phyloP scores from a whole-genome alignment of 1,139 yeast species.

The Saccharomycopsis phalli region DNA sequence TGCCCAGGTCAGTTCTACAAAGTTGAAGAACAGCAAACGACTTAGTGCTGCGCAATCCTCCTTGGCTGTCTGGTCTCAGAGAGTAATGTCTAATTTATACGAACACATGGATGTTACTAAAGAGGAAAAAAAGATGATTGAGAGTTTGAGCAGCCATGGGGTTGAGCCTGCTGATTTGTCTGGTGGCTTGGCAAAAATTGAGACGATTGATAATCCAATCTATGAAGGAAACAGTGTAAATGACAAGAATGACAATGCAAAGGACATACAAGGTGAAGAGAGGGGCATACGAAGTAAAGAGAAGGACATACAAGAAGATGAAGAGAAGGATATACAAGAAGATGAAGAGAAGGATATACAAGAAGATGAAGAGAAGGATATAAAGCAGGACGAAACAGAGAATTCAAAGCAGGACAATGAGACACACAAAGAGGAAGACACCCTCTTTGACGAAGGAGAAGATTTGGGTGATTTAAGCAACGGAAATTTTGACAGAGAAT shows the following conservation, averaged over 20 bases:
- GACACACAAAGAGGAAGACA: background rate
- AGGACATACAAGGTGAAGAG: constrained; percentile 9
- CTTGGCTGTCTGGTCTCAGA: constrained; percentile 79
- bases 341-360: constrained; percentile 16
- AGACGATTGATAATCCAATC: constrained; percentile 30
- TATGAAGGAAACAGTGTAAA: constrained; percentile 17
- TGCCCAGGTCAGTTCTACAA: constrained; percentile 47
- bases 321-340: constrained; percentile 6
- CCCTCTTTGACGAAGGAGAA: background rate
- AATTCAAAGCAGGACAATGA: too few species aligned
- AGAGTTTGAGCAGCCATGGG: constrained; percentile 76
- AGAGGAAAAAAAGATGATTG: constrained; percentile 83
- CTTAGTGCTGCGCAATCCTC: constrained; percentile 68
- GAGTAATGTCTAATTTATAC: constrained; percentile 61
- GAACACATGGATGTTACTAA: constrained; percentile 68
- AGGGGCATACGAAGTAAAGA: constrained; percentile 10
- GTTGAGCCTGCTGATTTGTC: constrained; percentile 66
- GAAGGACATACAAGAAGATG: background rate
- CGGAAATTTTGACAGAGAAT: background rate
- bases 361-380: constrained; percentile 14
- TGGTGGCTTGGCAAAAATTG: constrained; percentile 41
- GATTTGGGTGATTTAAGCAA: background rate
- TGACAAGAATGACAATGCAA: constrained; percentile 12
- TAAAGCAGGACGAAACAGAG: constrained; percentile 15
- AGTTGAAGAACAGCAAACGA: constrained; percentile 43